Conservation (phyloP, 208 protist genomes). For the Leishmania turanica region DNA sequence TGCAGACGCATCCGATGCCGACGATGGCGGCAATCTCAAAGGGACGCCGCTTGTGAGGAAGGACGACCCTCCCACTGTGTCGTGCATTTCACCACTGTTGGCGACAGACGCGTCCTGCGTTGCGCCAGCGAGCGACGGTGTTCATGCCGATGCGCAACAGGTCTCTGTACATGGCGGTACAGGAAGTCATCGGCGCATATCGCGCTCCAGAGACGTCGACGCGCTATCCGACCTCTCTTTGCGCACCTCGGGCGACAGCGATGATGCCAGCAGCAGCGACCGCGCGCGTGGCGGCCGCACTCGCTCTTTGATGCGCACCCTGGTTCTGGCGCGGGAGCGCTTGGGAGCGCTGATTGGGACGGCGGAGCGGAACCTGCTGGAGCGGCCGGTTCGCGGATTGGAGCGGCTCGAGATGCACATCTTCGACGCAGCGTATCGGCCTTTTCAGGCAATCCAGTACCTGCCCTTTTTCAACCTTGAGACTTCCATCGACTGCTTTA, state of each 20-base stretch:
- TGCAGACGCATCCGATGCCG: background rate
- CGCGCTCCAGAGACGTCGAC: background rate
- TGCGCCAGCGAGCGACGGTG: background rate
- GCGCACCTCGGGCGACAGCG: background rate
- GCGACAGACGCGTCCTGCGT: background rate
- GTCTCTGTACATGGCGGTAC: background rate
- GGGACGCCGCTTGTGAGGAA: background rate
- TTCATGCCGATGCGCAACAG: background rate
- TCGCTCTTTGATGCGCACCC: conserved; percentile 18
- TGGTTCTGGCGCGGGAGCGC: conserved; percentile 20
- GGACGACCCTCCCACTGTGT: background rate
- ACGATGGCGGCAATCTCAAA: background rate
- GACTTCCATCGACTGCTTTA: conserved; percentile 89
- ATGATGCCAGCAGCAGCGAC: conserved; percentile 1
- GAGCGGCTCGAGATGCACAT: conserved; percentile 52
- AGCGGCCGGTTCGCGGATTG: conserved; percentile 45
- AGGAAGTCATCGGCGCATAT: background rate
- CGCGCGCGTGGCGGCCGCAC: background rate
- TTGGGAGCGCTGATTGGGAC: conserved; percentile 46
- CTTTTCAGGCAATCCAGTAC: conserved; percentile 59
- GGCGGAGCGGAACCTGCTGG: conserved; percentile 54
- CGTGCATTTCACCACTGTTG: background rate
- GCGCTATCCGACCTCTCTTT: conserved; percentile 12
- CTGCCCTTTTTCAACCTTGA: conserved; percentile 90
- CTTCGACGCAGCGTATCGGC: conserved; percentile 53